Evolutionary conservation across 345 rosid species (phyloP), one percentile per base, ranked within the genome.

Genomic region (Eutrema heterophyllum): DNA sequence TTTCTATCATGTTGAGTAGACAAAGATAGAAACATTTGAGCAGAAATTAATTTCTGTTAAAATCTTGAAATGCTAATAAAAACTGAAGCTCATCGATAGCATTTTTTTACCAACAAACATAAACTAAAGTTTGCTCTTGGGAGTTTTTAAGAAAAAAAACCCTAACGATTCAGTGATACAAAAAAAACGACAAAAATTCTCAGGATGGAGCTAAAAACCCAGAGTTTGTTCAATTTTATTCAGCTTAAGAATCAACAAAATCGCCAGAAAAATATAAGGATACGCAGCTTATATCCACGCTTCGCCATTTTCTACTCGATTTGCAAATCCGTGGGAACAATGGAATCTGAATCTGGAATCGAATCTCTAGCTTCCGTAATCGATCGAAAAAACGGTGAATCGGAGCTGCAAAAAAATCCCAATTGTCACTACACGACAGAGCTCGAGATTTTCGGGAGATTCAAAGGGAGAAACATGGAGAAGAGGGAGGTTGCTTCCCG

Each of bases 271-370:
- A 46, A 63, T 5, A 0, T 21, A 79, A 91, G 93, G 98, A 94
- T 94, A 94, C 98, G 98, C 58, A 94, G 91, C 88, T 94, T 91
- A 79, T 88, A 94, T 80, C 96, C 97, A 79, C 96, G 96, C 85
- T 87, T 89, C 67, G 96, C 86, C 96, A 89, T 89, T 71, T 45
- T 70, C 60, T 40, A 63, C 74, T 59, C 30, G 69, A 62, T 61
- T 75, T 27, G 57, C 27, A 6, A 78, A 73, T 53, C 67, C 15
- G 43, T 64, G 39, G 8, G 53, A 15, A 24, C 13, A 54, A 66
- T 2, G 9, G 64, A 77, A 54, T 65, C 75, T 39, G 64, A 70
- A 73, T 51, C 66, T 54, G 0, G 24, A 71, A 70, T 56, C 58
- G 60, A 80, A 71, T 70, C 65, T 51, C 0, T 2, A 29, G 46